These are phyloP conservation scores for Hemerocallis citrina DNA, from an alignment of 106 monocot species.

Conservation along the genomic window DNA sequence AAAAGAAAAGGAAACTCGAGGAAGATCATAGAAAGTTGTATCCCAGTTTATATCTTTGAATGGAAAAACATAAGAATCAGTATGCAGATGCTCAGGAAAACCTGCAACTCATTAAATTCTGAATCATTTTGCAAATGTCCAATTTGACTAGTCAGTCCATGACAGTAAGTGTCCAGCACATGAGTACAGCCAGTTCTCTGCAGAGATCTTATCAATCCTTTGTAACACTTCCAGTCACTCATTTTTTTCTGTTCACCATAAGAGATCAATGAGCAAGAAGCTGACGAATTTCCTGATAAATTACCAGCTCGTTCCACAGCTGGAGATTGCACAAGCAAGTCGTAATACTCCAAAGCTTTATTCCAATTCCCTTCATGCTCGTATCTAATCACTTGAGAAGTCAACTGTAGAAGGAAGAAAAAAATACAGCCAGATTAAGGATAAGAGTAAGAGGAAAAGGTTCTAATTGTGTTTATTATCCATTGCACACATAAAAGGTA, in stretches of 20 bases:
- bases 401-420: slow-evolving; percentile 42
- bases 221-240: slow-evolving; percentile 53
- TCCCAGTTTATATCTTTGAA: background rate
- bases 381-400: slow-evolving; percentile 74
- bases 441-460: no score
- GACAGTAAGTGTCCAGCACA: slow-evolving; percentile 72
- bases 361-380: slow-evolving; percentile 98
- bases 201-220: slow-evolving; percentile 85
- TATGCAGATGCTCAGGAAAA: background rate
- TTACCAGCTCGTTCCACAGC: slow-evolving; percentile 6
- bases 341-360: slow-evolving; percentile 84
- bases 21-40: background rate
- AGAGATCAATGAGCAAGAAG: background rate
- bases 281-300: slow-evolving; percentile 16
- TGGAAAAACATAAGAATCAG: background rate
- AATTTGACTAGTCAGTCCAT: slow-evolving; percentile 57
- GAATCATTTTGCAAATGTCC: slow-evolving; percentile 51
- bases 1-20: background rate
- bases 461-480: no score
- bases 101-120: slow-evolving; percentile 86
- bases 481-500: no score
- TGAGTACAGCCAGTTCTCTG: slow-evolving; percentile 93
- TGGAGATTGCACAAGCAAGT: slow-evolving; percentile 70
- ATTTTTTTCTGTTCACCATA: slow-evolving; percentile 16
- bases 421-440: background rate